Evolutionary conservation across 1,139 yeast species (phyloP), one percentile per base, ranked within the genome.

Genomic region (Hanseniaspora sp.): DNA sequence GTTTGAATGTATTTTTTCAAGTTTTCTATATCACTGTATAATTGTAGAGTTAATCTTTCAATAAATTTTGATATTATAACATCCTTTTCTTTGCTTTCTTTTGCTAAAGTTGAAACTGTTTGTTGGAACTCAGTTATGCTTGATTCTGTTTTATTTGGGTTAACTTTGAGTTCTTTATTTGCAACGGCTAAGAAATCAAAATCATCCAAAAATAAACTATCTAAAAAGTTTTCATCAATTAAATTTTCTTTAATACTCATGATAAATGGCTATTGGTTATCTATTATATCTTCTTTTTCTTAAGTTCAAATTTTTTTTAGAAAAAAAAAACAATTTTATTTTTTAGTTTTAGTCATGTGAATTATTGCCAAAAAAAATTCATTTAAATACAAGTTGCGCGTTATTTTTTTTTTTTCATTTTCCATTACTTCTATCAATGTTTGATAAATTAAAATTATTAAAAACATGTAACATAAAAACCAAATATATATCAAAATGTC

Each of bases 401-500:
- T 23, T 23, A 3, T 23, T 23, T 23, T 23, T 23, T 23, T 2
- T 23, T 23, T 23, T 23, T 23, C 4, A 3, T 23, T 23, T 23
- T 23, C 23, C 23, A 23, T 23, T 23, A 3, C 23, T 23, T 23
- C 23, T n/a, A n/a, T n/a, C n/a, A n/a, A 23, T 23, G 23, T 23
- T 23, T 23, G 4, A 23, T 23, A 23, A 23, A 3, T 23, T 3
- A 23, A 23, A 23, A 23, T 23, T 23, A 23, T 23, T 3, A 3
- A 23, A 23, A n/a, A n/a, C n/a, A n/a, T n/a, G n/a, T n/a, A n/a
- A n/a, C n/a, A n/a, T n/a, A n/a, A 23, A 23, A 23, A 23, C 23
- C 23, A 23, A 23, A 23, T 23, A 23, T 23, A 23, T 23, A 23
- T 13, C n/a, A 39, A 3, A 17, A 70, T 70, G 73, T 69, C 75